Evolutionary conservation across 257 asterid species (phyloP).

Genomic region (Mentha longifolia): DNA sequence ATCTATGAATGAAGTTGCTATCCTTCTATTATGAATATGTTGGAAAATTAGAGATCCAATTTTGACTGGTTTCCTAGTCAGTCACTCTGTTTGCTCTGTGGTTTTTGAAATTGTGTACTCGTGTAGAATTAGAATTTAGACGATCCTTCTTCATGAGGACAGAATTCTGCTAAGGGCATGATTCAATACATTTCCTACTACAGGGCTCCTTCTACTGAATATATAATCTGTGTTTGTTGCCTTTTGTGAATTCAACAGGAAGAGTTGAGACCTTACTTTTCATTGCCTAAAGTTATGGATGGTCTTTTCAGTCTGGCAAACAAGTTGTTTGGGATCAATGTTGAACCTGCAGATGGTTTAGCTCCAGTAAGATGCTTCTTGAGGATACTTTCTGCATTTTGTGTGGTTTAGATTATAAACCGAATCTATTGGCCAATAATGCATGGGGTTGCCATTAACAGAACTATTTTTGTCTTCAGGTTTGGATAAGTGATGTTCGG

Average conservation of each 20-base stretch:
- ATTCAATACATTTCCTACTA: not conserved
- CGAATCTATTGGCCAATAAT: slow-evolving; percentile 6
- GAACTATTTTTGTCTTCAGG: slow-evolving; percentile 46
- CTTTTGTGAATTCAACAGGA: slow-evolving; percentile 61
- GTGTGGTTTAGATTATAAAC: not conserved
- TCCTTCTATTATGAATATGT: slow-evolving; percentile 6
- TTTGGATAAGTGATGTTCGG: slow-evolving; percentile 89
- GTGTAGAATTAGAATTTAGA: not conserved
- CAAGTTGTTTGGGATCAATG: slow-evolving; percentile 69
- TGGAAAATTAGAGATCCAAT: slow-evolving; percentile 22
- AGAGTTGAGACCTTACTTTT: slow-evolving; percentile 95
- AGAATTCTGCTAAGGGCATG: slow-evolving; percentile 1
- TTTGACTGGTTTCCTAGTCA: slow-evolving; percentile 10
- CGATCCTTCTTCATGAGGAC: slow-evolving; percentile 6
- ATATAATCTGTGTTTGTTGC: slow-evolving; percentile 11
- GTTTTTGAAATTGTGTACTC: not conserved
- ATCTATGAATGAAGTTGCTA: slow-evolving; percentile 9
- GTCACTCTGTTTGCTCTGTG: slow-evolving; percentile 1
- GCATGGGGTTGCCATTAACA: slow-evolving; percentile 31
- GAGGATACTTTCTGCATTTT: not conserved
- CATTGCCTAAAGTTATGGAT: slow-evolving; percentile 96
- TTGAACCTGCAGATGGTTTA: slow-evolving; percentile 84
- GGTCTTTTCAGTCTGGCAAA: slow-evolving; percentile 90
- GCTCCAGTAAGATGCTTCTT: slow-evolving; percentile 73
- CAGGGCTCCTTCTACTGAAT: slow-evolving; percentile 12